Percentiles rank a stretch among this genome's conserved stretches.
Evolutionary conservation across 441 rosid genomes (phyloP).

Genomic region (Bruguiera hainesii): DNA sequence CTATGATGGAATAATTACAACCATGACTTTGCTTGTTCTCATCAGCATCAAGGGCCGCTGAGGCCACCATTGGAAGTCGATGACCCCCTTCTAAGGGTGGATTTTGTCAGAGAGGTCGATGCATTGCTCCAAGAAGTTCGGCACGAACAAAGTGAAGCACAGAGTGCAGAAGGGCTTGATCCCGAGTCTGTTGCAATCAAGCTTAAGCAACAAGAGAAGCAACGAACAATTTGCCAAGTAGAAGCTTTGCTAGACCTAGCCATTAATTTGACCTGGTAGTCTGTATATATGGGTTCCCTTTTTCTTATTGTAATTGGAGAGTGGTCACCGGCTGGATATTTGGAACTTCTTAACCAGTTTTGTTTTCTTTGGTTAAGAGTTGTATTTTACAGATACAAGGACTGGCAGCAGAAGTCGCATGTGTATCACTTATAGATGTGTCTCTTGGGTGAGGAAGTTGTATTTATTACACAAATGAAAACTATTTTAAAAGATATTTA

Average conservation of each 20-base stretch:
- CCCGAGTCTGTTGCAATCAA: constrained; percentile 73
- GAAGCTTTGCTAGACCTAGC: constrained; percentile 80
- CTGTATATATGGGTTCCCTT: neutral
- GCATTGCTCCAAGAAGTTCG: constrained; percentile 75
- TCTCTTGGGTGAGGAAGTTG: too few species aligned
- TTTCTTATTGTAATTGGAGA: neutral
- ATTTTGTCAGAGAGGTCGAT: constrained; percentile 88
- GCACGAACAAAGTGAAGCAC: constrained; percentile 43
- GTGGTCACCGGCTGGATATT: neutral
- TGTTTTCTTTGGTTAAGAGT: neutral
- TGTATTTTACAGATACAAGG: too few species aligned
- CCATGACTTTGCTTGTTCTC: constrained; percentile 7
- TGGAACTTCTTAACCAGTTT: neutral
- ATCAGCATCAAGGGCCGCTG: constrained; percentile 72
- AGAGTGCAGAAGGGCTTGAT: constrained; percentile 46
- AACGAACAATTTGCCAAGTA: constrained; percentile 60
- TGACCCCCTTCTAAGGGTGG: constrained; percentile 65
- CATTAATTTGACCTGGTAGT: constrained; percentile 63
- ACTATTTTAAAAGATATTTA: too few species aligned
- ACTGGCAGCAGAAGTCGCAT: too few species aligned
- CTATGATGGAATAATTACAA: neutral
- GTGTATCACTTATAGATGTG: too few species aligned
- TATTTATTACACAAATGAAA: too few species aligned
- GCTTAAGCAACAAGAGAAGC: constrained; percentile 90
- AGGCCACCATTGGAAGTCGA: constrained; percentile 59